Percentiles rank a stretch among this genome's conserved stretches.
These are phyloP conservation scores for Gillenia trifoliata DNA, from an alignment of 306 rosid genomes.

Conservation along the genomic window DNA sequence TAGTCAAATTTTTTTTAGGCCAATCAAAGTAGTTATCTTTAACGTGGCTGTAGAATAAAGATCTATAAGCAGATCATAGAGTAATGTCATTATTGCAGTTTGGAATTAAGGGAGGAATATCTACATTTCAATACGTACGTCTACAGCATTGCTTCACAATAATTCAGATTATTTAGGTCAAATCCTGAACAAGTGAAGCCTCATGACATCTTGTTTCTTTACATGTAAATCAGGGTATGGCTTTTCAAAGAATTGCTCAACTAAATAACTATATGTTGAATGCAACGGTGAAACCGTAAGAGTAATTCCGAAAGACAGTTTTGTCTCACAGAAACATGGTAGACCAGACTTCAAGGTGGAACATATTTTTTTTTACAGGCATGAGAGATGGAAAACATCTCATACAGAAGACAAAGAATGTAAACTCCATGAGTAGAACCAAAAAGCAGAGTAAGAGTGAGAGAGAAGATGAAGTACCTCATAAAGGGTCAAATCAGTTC, in stretches of 20 bases:
- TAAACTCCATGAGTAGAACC: background rate
- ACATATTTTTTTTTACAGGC: background rate
- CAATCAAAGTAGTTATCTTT: background rate
- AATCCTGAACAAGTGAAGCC: background rate
- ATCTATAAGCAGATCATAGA: background rate
- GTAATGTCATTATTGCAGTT: background rate
- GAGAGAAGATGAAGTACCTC: slow-evolving; percentile 51
- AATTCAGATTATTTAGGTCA: background rate
- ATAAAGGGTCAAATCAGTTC: slow-evolving; percentile 85
- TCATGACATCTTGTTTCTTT: background rate
- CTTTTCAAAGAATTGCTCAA: background rate
- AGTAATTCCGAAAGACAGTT: background rate
- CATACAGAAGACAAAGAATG: background rate
- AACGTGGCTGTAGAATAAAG: too few species aligned
- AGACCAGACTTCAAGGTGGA: background rate
- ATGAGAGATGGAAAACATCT: background rate
- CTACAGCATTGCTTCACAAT: background rate
- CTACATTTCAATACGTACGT: background rate
- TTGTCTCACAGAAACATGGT: background rate
- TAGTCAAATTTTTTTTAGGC: background rate
- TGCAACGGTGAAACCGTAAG: background rate
- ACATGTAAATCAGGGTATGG: background rate
- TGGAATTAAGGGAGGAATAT: background rate
- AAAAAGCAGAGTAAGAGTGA: background rate
- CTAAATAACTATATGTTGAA: background rate